These are phyloP conservation scores for Globisporangium apiculatum DNA, from an alignment of 352 stramenopile species.

Conservation along the genomic window DNA sequence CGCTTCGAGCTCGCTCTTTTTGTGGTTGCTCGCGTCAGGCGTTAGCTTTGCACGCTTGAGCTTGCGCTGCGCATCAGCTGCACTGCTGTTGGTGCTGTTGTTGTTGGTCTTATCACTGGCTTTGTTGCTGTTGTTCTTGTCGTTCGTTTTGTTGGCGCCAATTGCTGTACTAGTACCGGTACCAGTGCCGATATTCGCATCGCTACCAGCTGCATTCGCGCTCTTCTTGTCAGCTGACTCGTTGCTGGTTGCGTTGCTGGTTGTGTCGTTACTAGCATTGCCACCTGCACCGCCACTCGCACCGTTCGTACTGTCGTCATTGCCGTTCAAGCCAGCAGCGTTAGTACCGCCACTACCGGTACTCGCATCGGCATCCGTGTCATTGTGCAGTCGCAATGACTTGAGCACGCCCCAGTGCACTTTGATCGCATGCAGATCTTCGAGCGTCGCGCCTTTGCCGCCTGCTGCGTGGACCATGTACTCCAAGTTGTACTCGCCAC, in stretches of 20 bases:
- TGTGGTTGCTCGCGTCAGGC: conserved; percentile 25
- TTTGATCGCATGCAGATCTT: conserved; percentile 59
- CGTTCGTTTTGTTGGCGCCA: conserved; percentile 2
- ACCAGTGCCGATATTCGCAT: background rate
- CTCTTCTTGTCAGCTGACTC: conserved; percentile 44
- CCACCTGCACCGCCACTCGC: conserved; percentile 8
- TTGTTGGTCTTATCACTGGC: conserved; percentile 14
- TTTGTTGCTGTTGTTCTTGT: conserved; percentile 24
- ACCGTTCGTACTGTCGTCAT: conserved; percentile 12
- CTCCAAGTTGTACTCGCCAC: conserved; percentile 59
- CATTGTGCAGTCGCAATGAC: conserved; percentile 37
- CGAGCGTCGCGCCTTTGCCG: conserved; percentile 34
- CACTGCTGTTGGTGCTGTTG: conserved; percentile 1
- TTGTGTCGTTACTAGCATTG: conserved; percentile 11
- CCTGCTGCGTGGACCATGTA: conserved; percentile 57
- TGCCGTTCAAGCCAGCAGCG: conserved; percentile 13
- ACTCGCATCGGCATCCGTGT: conserved; percentile 16
- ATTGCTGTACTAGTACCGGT: conserved; percentile 1
- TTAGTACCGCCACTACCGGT: background rate
- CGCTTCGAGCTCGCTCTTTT: conserved; percentile 49
- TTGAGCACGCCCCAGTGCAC: conserved; percentile 70
- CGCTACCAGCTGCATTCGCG: conserved; percentile 14
- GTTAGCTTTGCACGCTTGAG: conserved; percentile 47
- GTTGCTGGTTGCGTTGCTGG: background rate
- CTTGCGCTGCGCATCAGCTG: conserved; percentile 42